These are phyloP conservation scores for Cladosporium velox DNA, from an alignment of 2,329 filamentous ascomycete species.

Conservation along the genomic window DNA sequence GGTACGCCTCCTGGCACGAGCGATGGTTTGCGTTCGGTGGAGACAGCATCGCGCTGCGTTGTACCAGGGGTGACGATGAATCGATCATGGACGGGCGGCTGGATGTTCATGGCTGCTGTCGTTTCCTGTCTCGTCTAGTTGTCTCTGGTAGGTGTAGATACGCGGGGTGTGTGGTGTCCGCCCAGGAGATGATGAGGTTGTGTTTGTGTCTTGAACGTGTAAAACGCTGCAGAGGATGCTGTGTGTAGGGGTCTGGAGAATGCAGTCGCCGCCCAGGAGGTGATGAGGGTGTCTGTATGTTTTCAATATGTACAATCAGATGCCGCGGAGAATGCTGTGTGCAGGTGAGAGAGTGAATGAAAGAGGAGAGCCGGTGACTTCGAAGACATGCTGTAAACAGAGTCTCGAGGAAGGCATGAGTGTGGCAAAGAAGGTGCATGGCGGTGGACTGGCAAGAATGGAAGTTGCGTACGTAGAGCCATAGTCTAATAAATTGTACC, in stretches of 20 bases:
- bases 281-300: neutral
- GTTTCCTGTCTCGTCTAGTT: neutral
- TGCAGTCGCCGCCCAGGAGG: neutral
- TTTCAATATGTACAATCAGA: neutral
- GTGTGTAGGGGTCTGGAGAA: neutral
- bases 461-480: neutral
- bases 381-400: conserved; percentile 1
- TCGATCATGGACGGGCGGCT: conserved; percentile 12
- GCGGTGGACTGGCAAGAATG: neutral
- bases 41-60: conserved; percentile 8
- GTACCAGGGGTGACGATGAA: conserved; percentile 10
- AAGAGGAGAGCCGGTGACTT: neutral
- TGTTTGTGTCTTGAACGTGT: no score
- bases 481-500: neutral
- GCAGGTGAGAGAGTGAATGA: neutral
- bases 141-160: no score
- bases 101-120: conserved; percentile 15
- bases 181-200: no score
- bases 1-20: conserved; percentile 1
- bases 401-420: neutral
- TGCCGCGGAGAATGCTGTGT: conserved; percentile 1
- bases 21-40: conserved; percentile 8
- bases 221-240: no score
- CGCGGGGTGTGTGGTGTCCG: no score
- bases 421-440: neutral